phyloP scores from a whole-genome alignment of 805 yeast species.

The Lipomyces oligophaga region DNA sequence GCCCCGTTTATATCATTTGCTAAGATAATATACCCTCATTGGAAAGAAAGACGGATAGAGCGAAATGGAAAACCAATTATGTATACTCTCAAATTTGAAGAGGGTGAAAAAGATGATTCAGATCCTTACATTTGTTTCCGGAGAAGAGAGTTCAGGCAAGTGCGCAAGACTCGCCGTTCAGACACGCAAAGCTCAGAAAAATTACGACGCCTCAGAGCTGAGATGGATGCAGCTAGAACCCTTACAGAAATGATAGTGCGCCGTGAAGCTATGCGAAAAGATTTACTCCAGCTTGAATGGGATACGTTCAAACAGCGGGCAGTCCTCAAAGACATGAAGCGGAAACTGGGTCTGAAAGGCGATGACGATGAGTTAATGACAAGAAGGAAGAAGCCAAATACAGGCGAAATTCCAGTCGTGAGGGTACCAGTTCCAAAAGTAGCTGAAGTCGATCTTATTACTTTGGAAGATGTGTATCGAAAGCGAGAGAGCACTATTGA shows the following conservation, averaged over 20 bases:
- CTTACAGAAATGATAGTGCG: conserved; percentile 66
- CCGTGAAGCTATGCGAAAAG: conserved; percentile 64
- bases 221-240: conserved; percentile 70
- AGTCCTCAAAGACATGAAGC: conserved; percentile 66
- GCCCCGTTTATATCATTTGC: conserved; percentile 49
- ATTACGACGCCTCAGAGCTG: conserved; percentile 65
- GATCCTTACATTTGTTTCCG: conserved; percentile 96
- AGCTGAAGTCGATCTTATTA: conserved; percentile 85
- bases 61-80: conserved; percentile 66
- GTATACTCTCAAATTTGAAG: conserved; percentile 79
- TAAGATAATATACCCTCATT: conserved; percentile 65
- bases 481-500: conserved; percentile 76
- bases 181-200: conserved; percentile 88
- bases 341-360: conserved; percentile 70
- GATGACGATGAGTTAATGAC: conserved; percentile 80
- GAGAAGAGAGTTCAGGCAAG: conserved; percentile 90
- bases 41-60: conserved; percentile 69
- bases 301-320: conserved; percentile 70
- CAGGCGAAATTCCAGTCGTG: conserved; percentile 15
- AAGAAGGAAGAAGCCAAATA: conserved; percentile 57
- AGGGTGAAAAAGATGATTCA: conserved; percentile 80
- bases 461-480: conserved; percentile 68
- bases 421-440: conserved; percentile 63
- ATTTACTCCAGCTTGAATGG: conserved; percentile 57
- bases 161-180: conserved; percentile 92